Conservation (phyloP, 768 basidiomycete genomes). For the Guyanaporus albipodus region DNA sequence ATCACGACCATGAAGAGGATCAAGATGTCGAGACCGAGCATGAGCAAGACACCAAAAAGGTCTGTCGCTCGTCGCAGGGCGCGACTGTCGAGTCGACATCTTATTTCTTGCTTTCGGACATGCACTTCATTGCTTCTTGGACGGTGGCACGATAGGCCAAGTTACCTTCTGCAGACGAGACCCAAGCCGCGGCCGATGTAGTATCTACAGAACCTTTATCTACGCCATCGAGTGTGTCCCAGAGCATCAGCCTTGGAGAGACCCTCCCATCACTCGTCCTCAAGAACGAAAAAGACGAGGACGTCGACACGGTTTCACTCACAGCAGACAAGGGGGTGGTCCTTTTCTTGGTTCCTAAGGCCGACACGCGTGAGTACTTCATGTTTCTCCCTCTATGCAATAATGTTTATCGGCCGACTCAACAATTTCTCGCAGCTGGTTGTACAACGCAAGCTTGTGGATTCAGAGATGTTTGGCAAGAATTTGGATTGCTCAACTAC, state of each 20-base stretch:
- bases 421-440: slow-evolving; percentile 57
- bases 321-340: slow-evolving; percentile 71
- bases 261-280: slow-evolving; percentile 67
- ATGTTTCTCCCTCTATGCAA: background rate
- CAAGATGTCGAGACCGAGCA: slow-evolving; percentile 12
- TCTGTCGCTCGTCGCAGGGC: slow-evolving; percentile 10
- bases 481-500: slow-evolving; percentile 62
- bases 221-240: background rate
- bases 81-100: background rate
- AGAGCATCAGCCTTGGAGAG: slow-evolving; percentile 66
- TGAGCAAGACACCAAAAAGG: slow-evolving; percentile 26
- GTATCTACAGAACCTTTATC: slow-evolving; percentile 5
- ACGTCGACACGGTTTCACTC: slow-evolving; percentile 63
- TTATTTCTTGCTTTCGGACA: background rate
- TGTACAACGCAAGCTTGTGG: slow-evolving; percentile 93
- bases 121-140: too few species aligned
- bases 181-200: background rate
- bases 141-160: slow-evolving; percentile 12
- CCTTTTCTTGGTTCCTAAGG: slow-evolving; percentile 80
- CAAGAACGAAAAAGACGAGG: slow-evolving; percentile 82
- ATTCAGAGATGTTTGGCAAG: slow-evolving; percentile 79
- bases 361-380: slow-evolving; percentile 67
- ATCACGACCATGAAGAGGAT: slow-evolving; percentile 16
- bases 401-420: too few species aligned
- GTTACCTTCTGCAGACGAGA: slow-evolving; percentile 13